A percentile compares a stretch with the other conserved stretches of the same genome.
Conservation (phyloP, 2,329 filamentous ascomycete genomes). For the Aspergillus brunneoviolaceus region DNA sequence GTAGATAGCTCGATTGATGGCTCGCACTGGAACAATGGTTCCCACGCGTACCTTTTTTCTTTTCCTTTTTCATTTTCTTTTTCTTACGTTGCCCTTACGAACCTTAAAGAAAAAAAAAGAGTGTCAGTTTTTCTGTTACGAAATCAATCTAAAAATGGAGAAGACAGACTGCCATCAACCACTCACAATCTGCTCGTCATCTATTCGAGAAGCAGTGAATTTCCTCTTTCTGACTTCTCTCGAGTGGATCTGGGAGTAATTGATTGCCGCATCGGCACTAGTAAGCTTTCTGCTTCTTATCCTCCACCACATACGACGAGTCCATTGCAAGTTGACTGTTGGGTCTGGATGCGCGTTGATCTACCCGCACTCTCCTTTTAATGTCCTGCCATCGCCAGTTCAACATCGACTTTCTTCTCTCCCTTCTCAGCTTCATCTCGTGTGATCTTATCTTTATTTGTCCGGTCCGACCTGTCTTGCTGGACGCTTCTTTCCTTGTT, state of each 20-base stretch:
- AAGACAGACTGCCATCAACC: neutral
- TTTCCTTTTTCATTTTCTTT: neutral
- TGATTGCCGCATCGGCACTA: constrained; percentile 4
- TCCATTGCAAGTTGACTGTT: neutral
- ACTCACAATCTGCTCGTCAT: neutral
- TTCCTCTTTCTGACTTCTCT: neutral
- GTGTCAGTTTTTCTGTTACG: neutral
- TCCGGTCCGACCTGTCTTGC: constrained; percentile 14
- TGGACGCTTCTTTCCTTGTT: constrained; percentile 11
- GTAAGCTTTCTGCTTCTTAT: neutral
- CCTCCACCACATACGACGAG: neutral
- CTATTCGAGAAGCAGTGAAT: neutral
- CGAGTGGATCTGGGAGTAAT: neutral
- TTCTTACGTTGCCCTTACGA: too few species aligned
- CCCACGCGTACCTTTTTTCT: neutral
- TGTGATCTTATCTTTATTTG: constrained; percentile 19
- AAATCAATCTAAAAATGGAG: neutral
- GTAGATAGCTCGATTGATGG: too few species aligned
- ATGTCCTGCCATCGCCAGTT: constrained; percentile 17
- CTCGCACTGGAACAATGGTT: neutral
- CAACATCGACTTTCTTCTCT: constrained; percentile 16
- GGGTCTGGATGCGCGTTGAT: constrained; percentile 13
- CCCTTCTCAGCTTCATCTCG: constrained; percentile 11
- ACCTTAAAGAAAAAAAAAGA: neutral
- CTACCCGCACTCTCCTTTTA: constrained; percentile 24